Percentiles rank a stretch among this genome's conserved stretches.
Conservation (phyloP, 106 monocot genomes). For the Apostasia ramifera region DNA sequence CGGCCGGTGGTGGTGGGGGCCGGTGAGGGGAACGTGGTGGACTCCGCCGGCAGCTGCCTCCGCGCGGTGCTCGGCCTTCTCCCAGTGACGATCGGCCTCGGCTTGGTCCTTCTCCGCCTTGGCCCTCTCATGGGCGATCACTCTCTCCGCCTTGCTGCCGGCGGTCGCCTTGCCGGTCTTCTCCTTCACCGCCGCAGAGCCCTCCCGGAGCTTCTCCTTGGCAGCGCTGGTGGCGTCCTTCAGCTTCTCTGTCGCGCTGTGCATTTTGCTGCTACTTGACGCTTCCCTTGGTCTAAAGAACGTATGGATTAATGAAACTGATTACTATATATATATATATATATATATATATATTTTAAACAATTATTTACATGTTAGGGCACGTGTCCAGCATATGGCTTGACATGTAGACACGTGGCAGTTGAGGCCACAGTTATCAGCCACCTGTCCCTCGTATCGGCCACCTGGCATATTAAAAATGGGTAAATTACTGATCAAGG, state of each 20-base stretch:
- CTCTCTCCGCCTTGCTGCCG: slow-evolving; percentile 19
- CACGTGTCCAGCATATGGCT: no score
- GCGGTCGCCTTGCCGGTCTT: slow-evolving; percentile 38
- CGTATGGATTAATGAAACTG: background rate
- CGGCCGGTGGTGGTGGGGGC: background rate
- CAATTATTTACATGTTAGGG: no score
- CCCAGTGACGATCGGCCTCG: background rate
- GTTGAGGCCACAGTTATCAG: no score
- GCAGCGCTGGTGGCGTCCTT: slow-evolving; percentile 42
- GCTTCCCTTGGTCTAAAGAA: background rate
- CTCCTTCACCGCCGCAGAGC: slow-evolving; percentile 28
- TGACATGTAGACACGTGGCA: no score
- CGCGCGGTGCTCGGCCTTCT: slow-evolving; percentile 6
- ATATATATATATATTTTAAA: no score
- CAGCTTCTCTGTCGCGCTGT: slow-evolving; percentile 36
- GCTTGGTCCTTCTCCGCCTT: slow-evolving; percentile 38
- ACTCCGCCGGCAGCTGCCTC: background rate
- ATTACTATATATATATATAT: no score
- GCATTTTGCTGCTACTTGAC: slow-evolving; percentile 11
- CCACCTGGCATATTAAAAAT: no score
- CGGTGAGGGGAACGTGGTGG: background rate
- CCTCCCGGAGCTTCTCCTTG: slow-evolving; percentile 37
- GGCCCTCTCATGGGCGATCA: slow-evolving; percentile 30
- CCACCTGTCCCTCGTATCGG: no score
- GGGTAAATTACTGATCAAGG: no score